phyloP scores from a whole-genome alignment of 2,329 filamentous ascomycete genomes.

The Aureobasidium melanogenum region DNA sequence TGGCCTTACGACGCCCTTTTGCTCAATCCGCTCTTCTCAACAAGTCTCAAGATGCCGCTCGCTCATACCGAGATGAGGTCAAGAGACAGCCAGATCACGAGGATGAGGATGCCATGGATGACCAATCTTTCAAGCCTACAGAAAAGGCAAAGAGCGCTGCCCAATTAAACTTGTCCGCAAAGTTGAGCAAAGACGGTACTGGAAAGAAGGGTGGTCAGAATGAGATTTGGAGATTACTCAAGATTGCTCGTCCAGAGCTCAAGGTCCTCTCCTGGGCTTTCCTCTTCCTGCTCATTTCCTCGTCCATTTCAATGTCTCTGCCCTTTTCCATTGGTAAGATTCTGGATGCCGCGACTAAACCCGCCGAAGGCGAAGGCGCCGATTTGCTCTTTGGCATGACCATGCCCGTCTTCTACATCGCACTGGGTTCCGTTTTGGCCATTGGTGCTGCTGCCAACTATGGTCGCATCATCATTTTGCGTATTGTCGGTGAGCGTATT shows the following conservation, averaged over 20 bases:
- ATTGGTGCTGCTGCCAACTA: constrained; percentile 87
- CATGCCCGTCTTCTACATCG: constrained; percentile 79
- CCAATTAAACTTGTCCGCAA: constrained; percentile 81
- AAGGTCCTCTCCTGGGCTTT: constrained; percentile 75
- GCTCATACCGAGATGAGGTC: constrained; percentile 16
- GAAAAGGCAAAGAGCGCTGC: constrained; percentile 81
- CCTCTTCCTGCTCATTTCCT: constrained; percentile 77
- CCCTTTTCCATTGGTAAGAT: constrained; percentile 96
- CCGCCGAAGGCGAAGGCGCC: constrained; percentile 54
- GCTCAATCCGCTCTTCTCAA: constrained; percentile 11
- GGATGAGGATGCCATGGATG: constrained; percentile 41
- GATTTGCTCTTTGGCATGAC: constrained; percentile 74
- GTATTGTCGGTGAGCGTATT: constrained; percentile 90
- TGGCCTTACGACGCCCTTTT: constrained; percentile 5
- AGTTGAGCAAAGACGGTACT: constrained; percentile 70
- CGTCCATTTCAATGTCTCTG: constrained; percentile 88
- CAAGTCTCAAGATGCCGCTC: constrained; percentile 14
- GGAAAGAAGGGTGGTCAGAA: constrained; percentile 49
- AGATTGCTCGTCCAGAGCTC: constrained; percentile 78
- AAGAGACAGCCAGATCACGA: constrained; percentile 24
- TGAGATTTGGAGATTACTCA: constrained; percentile 81
- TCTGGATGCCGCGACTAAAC: constrained; percentile 78
- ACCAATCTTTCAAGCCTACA: constrained; percentile 58
- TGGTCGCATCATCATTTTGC: constrained; percentile 81
- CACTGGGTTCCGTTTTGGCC: constrained; percentile 63